These are phyloP conservation scores for Sporothrix inflata DNA, from an alignment of 2,329 filamentous ascomycete genomes.

Conservation along the genomic window DNA sequence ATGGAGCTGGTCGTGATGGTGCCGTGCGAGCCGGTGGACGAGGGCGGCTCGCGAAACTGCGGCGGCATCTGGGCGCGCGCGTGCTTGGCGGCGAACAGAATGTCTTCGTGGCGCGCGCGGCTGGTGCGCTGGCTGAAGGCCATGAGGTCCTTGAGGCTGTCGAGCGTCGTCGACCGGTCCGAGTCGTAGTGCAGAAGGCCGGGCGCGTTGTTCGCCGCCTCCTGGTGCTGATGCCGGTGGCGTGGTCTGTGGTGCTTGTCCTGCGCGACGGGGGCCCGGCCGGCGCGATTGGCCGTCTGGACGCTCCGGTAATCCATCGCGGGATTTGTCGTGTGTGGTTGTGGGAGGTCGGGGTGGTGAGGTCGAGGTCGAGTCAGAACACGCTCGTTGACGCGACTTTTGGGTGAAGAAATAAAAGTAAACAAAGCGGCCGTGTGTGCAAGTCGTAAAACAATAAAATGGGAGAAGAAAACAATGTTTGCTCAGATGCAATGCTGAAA, in stretches of 20 bases:
- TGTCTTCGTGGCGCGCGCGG: constrained; percentile 46
- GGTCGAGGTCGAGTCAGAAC: not conserved
- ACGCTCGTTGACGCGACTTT: constrained; percentile 23
- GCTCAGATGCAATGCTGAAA: constrained; percentile 3
- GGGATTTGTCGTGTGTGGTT: not conserved
- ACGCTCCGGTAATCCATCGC: constrained; percentile 29
- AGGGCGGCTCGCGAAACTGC: constrained; percentile 35
- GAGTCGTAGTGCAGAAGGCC: constrained; percentile 32
- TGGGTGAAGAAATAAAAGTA: constrained; percentile 26
- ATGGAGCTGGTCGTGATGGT: constrained; percentile 35
- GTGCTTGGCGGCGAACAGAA: constrained; percentile 31
- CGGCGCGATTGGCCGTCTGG: constrained; percentile 24
- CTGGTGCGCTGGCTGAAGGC: constrained; percentile 29
- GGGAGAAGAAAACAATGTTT: constrained; percentile 20
- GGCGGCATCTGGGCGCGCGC: constrained; percentile 33
- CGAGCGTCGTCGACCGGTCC: constrained; percentile 33
- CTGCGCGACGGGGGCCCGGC: constrained; percentile 20
- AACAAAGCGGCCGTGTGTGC: constrained; percentile 26
- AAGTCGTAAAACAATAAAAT: constrained; percentile 19
- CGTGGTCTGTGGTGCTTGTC: constrained; percentile 18
- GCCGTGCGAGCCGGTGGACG: constrained; percentile 36
- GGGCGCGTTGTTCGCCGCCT: not conserved
- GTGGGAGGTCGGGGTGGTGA: no score
- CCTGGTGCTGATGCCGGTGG: not conserved
- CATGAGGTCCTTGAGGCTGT: constrained; percentile 35